A percentile compares a stretch with the other conserved stretches of the same genome.
phyloP scores from a whole-genome alignment of 495 filamentous ascomycete species.

The Aspergillus cavernicola region DNA sequence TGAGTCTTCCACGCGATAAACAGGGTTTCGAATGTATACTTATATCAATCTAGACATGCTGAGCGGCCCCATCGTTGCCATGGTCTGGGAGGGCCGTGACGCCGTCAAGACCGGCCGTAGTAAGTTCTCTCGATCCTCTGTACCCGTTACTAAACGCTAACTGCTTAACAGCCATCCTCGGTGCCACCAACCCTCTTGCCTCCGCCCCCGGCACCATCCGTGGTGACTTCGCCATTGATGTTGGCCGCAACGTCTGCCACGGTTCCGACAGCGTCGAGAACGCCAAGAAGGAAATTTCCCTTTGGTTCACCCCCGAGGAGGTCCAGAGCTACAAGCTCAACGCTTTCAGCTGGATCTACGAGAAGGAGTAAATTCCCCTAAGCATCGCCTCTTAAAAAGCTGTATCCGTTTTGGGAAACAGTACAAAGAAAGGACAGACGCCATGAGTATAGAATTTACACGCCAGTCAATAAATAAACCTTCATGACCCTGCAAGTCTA shows the following conservation, averaged over 20 bases:
- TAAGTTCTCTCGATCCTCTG: slow-evolving; percentile 35
- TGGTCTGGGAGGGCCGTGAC: slow-evolving; percentile 98
- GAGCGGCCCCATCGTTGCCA: slow-evolving; percentile 93
- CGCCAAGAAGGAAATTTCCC: slow-evolving; percentile 98
- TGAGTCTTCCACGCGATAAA: slow-evolving; percentile 38
- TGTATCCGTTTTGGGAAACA: slow-evolving; percentile 14
- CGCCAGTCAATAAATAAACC: background rate
- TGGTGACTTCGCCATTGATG: slow-evolving; percentile 78
- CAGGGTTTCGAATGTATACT: background rate
- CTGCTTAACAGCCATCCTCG: slow-evolving; percentile 66
- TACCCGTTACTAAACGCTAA: slow-evolving; percentile 2
- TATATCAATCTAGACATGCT: slow-evolving; percentile 70
- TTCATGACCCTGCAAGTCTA: background rate
- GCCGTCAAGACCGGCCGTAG: slow-evolving; percentile 96
- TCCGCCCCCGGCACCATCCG: slow-evolving; percentile 96
- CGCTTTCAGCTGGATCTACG: slow-evolving; percentile 90
- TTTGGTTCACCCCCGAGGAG: slow-evolving; percentile 92
- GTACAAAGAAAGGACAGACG: slow-evolving; percentile 18
- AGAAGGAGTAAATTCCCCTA: slow-evolving; percentile 60
- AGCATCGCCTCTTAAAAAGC: slow-evolving; percentile 17
- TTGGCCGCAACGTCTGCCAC: slow-evolving; percentile 99
- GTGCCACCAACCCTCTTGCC: slow-evolving; percentile 95
- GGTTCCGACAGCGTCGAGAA: slow-evolving; percentile 97
- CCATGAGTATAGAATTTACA: slow-evolving; percentile 29
- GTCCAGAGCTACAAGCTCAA: slow-evolving; percentile 73